A percentile compares a stretch with the other conserved stretches of the same genome.
phyloP scores from a whole-genome alignment of 306 rosid species.

The Alnus rubra region DNA sequence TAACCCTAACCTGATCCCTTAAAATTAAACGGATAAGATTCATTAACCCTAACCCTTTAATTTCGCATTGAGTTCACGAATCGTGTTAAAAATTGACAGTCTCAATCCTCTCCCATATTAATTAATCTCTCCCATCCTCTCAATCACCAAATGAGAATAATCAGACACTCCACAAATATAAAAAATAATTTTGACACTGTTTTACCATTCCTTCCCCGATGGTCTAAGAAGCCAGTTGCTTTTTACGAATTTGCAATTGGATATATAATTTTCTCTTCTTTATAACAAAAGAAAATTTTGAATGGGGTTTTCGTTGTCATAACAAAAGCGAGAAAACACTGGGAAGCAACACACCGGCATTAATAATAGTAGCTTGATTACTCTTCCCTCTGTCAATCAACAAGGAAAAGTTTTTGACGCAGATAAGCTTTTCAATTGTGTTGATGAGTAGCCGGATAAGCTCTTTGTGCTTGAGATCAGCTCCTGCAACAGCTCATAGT shows the following conservation, averaged over 20 bases:
- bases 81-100: too few species aligned
- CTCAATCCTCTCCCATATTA: background rate
- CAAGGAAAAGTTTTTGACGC: background rate
- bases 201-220: background rate
- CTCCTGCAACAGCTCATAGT: background rate
- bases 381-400: background rate
- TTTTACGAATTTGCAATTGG: background rate
- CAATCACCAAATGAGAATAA: background rate
- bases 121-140: background rate
- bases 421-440: background rate
- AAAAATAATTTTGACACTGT: background rate
- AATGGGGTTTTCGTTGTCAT: background rate
- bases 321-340: background rate
- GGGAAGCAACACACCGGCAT: background rate
- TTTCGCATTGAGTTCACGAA: too few species aligned
- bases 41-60: too few species aligned
- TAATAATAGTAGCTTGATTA: background rate
- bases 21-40: too few species aligned
- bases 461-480: background rate
- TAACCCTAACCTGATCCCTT: too few species aligned
- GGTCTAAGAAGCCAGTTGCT: background rate
- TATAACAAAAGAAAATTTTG: background rate
- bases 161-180: background rate
- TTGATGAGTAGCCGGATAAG: background rate
- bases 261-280: background rate